Evolutionary conservation across 164 flowering plant genomes (phyloP), one percentile per base, ranked within the genome.

Genomic region (Vitis rupestris): DNA sequence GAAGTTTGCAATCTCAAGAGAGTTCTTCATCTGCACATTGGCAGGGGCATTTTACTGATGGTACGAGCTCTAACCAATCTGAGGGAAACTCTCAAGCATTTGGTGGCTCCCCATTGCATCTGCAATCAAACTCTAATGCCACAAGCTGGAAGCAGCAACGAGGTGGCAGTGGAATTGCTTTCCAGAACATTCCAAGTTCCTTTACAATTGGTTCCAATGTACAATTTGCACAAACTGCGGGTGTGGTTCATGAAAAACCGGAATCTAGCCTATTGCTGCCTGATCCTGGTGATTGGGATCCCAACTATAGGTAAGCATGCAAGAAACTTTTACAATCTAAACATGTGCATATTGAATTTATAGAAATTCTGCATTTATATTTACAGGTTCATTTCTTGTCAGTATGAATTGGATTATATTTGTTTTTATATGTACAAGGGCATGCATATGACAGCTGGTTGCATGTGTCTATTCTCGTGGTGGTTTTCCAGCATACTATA

Each of bases 211-310:
- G 81, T 70, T 52, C 82, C 12, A 74, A 50, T 63, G 51, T 75
- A 68, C 82, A 76, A 56, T 59, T 61, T 6, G 30, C 66, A 9
- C 79, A 76, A 66, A 48, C 73, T 23, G 27, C 72, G n/a, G 91
- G 80, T 66, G 56, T 73, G 14, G 71, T 75, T 68, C 73, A 71
- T 75, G 96, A 91, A 19, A 87, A 83, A 68, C 74, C 75, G 44
- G 99, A 88, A 54, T 71, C 75, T 67, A 75, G 79, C 77, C 68
- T 74, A 37, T 82, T 88, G 61, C 50, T 86, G 68, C 98, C 97
- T 71, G 90, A 90, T 84, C 99, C 99, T 23, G 94, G 90, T 66
- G 96, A 96, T 75, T 96, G 99, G 99, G 97, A 92, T 83, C 98
- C 99, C 64, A 89, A 93, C 70, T 96, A 96, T 61, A 93, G 98